phyloP scores from a whole-genome alignment of 371 early-diverging fungal genomes.

The Batkoa obscura region DNA sequence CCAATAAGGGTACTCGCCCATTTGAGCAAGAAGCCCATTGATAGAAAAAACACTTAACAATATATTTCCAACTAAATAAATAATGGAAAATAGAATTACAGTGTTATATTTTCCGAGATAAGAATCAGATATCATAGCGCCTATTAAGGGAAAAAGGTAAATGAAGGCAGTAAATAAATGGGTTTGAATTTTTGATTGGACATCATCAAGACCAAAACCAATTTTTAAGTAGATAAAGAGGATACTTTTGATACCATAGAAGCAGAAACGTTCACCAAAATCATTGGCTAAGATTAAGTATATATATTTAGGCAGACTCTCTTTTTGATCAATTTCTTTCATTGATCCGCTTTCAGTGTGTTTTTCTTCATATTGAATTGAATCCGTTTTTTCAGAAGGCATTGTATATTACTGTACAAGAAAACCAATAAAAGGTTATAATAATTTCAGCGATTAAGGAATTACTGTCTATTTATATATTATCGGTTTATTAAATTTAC shows the following conservation, averaged over 20 bases:
- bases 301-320: too few relatives aligned
- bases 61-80: not conserved
- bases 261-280: slow-evolving; percentile 10
- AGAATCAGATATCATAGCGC: slow-evolving; percentile 39
- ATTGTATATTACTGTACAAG: too few relatives aligned
- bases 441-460: too few relatives aligned
- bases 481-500: too few relatives aligned
- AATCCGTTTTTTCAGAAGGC: too few relatives aligned
- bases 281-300: too few relatives aligned
- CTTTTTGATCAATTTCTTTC: too few relatives aligned
- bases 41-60: not conserved
- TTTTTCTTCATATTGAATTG: too few relatives aligned
- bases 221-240: slow-evolving; percentile 9
- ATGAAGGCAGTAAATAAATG: slow-evolving; percentile 28
- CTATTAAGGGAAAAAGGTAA: slow-evolving; percentile 42
- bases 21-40: not conserved
- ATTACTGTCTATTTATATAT: too few relatives aligned
- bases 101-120: slow-evolving; percentile 43
- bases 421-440: too few relatives aligned
- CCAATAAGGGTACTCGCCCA: not conserved
- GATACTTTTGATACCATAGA: slow-evolving; percentile 7
- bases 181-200: slow-evolving; percentile 12
- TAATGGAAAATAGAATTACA: slow-evolving; percentile 17
- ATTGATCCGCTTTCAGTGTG: too few relatives aligned
- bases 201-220: slow-evolving; percentile 8